Evolutionary conservation across 306 rosid species (phyloP).

Genomic region (Dalbergia oliveri): DNA sequence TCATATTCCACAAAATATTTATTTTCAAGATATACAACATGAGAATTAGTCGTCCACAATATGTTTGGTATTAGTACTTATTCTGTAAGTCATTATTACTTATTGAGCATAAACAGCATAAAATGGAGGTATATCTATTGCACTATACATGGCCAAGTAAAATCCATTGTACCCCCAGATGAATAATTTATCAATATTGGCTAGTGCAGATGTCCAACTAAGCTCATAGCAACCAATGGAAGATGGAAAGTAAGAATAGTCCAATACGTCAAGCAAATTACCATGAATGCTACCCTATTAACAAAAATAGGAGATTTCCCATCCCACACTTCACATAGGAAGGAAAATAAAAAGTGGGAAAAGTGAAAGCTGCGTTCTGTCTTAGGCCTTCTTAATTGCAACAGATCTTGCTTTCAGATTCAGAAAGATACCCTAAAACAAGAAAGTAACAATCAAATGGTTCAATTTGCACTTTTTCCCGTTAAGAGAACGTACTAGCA

Average conservation of each 20-base stretch:
- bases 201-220: not conserved
- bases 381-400: conserved; percentile 68
- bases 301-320: conserved; percentile 17
- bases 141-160: not conserved
- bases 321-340: conserved; percentile 20
- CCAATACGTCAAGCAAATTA: conserved; percentile 15
- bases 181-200: not conserved
- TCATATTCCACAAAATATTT: too few relatives aligned
- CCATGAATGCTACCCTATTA: conserved; percentile 24
- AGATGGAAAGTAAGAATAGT: conserved; percentile 1
- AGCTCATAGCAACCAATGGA: conserved; percentile 19
- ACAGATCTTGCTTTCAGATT: conserved; percentile 86
- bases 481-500: not conserved
- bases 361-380: conserved; percentile 9
- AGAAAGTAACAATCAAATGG: conserved; percentile 31
- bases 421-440: conserved; percentile 80
- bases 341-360: conserved; percentile 3
- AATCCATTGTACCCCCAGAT: not conserved
- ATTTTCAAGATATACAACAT: too few relatives aligned
- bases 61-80: too few relatives aligned
- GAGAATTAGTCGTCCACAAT: too few relatives aligned
- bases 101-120: not conserved
- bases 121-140: not conserved
- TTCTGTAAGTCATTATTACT: too few relatives aligned
- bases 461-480: not conserved